phyloP scores from a whole-genome alignment of 2,329 filamentous ascomycete species.

The Elsinoe fawcettii region DNA sequence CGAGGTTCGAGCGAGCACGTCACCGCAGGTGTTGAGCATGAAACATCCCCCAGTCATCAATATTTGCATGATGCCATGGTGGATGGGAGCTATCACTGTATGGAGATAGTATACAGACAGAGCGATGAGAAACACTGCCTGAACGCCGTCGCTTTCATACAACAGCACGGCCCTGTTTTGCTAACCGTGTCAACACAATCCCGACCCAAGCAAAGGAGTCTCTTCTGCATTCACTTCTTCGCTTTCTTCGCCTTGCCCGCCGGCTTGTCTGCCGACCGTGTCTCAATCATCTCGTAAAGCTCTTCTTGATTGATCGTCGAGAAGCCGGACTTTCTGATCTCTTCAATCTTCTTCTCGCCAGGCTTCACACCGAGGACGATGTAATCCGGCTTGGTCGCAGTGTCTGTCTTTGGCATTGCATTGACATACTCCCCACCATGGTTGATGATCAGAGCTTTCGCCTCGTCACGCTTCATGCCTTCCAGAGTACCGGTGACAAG shows the following conservation, averaged over 20 bases:
- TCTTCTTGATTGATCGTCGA: conserved; percentile 18
- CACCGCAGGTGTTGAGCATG: too few relatives aligned
- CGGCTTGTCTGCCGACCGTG: neutral
- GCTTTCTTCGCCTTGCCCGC: conserved; percentile 3
- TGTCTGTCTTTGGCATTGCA: neutral
- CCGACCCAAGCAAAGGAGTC: too few relatives aligned
- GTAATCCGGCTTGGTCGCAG: neutral
- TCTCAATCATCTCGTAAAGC: conserved; percentile 19
- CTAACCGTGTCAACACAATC: too few relatives aligned
- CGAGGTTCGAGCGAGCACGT: too few relatives aligned
- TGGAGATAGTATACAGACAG: too few relatives aligned
- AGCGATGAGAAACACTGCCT: too few relatives aligned
- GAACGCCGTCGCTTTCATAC: too few relatives aligned
- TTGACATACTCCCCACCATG: conserved; percentile 17
- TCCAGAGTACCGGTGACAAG: conserved; percentile 17
- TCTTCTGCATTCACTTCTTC: neutral
- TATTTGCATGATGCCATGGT: too few relatives aligned
- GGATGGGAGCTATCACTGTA: too few relatives aligned
- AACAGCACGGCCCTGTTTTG: too few relatives aligned
- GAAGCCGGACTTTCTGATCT: conserved; percentile 19
- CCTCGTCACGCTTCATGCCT: conserved; percentile 15
- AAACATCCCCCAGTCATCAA: too few relatives aligned
- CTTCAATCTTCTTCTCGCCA: conserved; percentile 20
- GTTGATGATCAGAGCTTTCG: conserved; percentile 11
- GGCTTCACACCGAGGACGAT: conserved; percentile 17